Conservation (phyloP, 1,139 yeast genomes). For the Yamadazyma friedrichii region DNA sequence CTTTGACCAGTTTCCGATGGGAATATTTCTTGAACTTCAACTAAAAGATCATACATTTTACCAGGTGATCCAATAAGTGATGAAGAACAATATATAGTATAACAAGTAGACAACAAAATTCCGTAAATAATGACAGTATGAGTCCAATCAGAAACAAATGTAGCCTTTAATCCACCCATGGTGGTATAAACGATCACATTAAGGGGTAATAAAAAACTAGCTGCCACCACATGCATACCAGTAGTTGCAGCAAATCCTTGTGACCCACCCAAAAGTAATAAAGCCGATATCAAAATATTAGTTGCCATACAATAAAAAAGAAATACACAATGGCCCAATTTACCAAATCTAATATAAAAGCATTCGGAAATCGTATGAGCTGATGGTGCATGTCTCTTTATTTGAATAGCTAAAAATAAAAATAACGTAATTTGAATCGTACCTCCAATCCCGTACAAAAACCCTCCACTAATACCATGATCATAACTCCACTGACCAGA, state of each 20-base stretch:
- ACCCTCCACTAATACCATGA: conserved; percentile 52
- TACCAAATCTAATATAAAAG: conserved; percentile 68
- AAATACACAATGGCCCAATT: conserved; percentile 21
- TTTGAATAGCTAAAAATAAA: conserved; percentile 71
- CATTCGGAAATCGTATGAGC: conserved; percentile 79
- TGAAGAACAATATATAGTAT: conserved; percentile 37
- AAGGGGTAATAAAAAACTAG: conserved; percentile 42
- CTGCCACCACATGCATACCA: conserved; percentile 20
- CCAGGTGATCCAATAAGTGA: conserved; percentile 46
- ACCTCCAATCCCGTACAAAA: conserved; percentile 77
- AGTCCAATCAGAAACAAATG: conserved; percentile 45
- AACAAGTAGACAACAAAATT: conserved; percentile 35
- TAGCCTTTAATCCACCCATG: conserved; percentile 47
- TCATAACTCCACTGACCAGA: conserved; percentile 32
- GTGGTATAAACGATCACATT: conserved; percentile 50
- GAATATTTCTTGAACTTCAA: conserved; percentile 15
- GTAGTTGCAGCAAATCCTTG: conserved; percentile 18
- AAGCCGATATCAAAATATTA: conserved; percentile 17
- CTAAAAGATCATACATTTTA: conserved; percentile 44
- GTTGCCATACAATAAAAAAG: conserved; percentile 17
- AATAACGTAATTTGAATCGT: conserved; percentile 70
- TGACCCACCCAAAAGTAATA: conserved; percentile 18
- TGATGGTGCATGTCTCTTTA: conserved; percentile 69
- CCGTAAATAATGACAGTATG: conserved; percentile 39
- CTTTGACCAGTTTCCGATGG: conserved; percentile 16